These are phyloP conservation scores for Penicillium argentinense DNA, from an alignment of 495 filamentous ascomycete genomes.

Conservation along the genomic window DNA sequence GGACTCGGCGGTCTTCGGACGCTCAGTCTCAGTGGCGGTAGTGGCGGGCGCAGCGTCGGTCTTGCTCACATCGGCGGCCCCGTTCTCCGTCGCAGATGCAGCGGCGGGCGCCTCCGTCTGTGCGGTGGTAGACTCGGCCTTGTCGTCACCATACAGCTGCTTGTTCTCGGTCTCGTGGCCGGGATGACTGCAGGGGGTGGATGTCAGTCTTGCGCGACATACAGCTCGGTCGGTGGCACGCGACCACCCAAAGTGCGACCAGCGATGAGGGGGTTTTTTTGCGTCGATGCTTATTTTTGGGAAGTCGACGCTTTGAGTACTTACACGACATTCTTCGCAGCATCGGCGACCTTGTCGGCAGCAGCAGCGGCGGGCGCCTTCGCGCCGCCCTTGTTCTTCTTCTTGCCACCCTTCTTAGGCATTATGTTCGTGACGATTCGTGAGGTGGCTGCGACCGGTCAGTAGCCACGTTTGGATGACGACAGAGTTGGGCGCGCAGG, in stretches of 20 bases:
- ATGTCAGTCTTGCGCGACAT: conserved; percentile 2
- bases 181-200: conserved; percentile 25
- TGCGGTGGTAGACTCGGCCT: conserved; percentile 18
- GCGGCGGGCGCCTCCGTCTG: conserved; percentile 1
- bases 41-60: conserved; percentile 24
- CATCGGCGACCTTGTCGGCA: conserved; percentile 31
- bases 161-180: conserved; percentile 43
- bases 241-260: too few species aligned
- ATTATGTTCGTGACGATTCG: conserved; percentile 30
- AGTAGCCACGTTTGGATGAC: conserved; percentile 19
- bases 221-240: conserved; percentile 7
- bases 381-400: conserved; percentile 36
- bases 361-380: conserved; percentile 32
- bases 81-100: background rate
- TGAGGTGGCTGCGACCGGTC: conserved; percentile 13
- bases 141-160: conserved; percentile 32
- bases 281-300: too few species aligned
- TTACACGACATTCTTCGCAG: conserved; percentile 46
- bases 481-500: conserved; percentile 5
- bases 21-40: conserved; percentile 20
- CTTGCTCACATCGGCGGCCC: conserved; percentile 1
- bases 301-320: conserved; percentile 10
- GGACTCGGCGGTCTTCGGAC: too few species aligned
- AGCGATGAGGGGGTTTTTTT: too few species aligned
- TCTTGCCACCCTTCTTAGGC: conserved; percentile 50